Base-by-base conservation (phyloP, 2,329 filamentous ascomycete genomes). In the Exophiala phaeomuriformis region DNA sequence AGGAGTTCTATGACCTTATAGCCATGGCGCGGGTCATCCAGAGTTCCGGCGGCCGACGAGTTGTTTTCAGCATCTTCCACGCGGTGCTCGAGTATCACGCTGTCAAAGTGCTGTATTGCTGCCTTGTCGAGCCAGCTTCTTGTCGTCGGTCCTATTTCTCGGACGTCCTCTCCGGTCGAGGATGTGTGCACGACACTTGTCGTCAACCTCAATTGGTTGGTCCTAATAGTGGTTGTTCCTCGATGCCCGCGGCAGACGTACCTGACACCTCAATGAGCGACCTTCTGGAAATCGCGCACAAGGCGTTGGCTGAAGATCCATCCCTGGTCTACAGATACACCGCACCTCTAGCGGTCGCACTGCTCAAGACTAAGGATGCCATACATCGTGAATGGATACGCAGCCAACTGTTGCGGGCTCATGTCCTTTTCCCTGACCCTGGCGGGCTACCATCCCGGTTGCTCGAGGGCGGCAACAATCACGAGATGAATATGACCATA, bases 1-100 rank as follows among this genome's bases (percentile, higher is more conserved):
- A 70, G 68, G 64, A 63, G 62, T 70, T 63, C 39, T 67, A 66
- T 36, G 68, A 70, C 51, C 55, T 70, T 10, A 68, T 70, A 27
- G 61, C 69, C 31, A 68, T 67, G 2, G 66, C 67, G 12, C 68
- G 63, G 48, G 64, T 67, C 39, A 63, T 67, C 10, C 62, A 62
- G 1, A 49, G 59, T 1, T 55, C 62, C 37, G 68, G 66, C 2
- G 62, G 63, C 12, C 63, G 66, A 32, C 67, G 68, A 39, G 66
- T 68, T 1, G 57, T 70, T 12, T 65, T 66, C 56, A 70, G 67
- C 1, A 68, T 70, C 28, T 66, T 67, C 41, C 63, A 68, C 58
- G 67, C 64, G 2, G 66, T 67, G 5, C 63, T 61, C 44, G 65
- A 62, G n/a, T 68, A 68, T 32, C 68, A 69, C 45, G 64, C 64